These are phyloP conservation scores for Apiospora marii DNA, from an alignment of 2,329 filamentous ascomycete species.

Conservation along the genomic window DNA sequence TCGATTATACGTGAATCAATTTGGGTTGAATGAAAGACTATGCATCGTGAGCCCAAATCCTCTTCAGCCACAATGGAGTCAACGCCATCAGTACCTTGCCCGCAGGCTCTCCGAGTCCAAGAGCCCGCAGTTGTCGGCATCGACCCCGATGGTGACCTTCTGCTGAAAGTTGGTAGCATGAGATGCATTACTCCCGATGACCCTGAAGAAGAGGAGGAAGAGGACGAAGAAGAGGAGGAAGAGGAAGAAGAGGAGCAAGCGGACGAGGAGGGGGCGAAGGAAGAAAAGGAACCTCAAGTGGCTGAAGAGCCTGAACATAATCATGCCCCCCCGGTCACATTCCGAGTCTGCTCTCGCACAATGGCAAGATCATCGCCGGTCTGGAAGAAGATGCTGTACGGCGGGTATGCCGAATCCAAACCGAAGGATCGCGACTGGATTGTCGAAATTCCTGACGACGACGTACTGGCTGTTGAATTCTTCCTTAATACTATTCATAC, in stretches of 20 bases:
- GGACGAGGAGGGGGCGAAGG: no score
- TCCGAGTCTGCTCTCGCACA: conserved; percentile 38
- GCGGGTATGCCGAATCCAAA: conserved; percentile 37
- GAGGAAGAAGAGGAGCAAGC: no score
- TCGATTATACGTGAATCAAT: no score
- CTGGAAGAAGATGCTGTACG: conserved; percentile 41
- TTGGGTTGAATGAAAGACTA: neutral
- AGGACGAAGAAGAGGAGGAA: no score
- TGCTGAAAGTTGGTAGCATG: neutral
- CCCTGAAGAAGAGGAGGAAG: no score
- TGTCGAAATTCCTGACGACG: conserved; percentile 43
- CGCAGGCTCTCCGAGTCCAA: neutral
- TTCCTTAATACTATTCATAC: conserved; percentile 43
- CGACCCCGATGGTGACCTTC: neutral
- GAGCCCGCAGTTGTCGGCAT: neutral
- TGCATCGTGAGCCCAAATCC: neutral
- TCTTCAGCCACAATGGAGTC: neutral
- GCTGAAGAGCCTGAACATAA: neutral
- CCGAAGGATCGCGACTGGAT: conserved; percentile 33
- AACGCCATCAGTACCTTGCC: neutral
- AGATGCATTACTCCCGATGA: neutral
- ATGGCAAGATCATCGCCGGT: conserved; percentile 39
- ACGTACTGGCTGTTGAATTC: conserved; percentile 37
- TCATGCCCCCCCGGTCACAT: conserved; percentile 13
- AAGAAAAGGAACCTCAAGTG: neutral